Evolutionary conservation across 495 filamentous ascomycete genomes (phyloP), one percentile per base, ranked within the genome.

Genomic region (Penicillium mononematosum): DNA sequence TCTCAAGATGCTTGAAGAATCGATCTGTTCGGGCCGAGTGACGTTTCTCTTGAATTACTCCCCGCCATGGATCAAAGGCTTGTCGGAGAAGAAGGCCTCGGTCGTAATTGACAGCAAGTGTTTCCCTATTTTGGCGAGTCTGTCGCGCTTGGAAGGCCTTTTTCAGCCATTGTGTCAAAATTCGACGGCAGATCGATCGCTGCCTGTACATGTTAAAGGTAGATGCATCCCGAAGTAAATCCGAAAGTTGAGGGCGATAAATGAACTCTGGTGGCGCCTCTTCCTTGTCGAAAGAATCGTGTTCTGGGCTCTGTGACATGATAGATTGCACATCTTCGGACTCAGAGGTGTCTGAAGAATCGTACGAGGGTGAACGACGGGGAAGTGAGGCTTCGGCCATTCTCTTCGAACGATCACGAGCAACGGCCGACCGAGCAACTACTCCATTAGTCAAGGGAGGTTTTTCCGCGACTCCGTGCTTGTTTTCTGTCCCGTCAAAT

Each of bases 1-100:
- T 75, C 59, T 89, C 85, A 1, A 87, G 64, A 22, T 82, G 82
- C 25, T 78, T 76, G 56, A 83, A 87, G 41, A 87, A 87, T n/a
- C 76, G 70, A 48, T 86, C 79, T 1, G 82, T 85, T 54, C 81
- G 79, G 22, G 57, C 67, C 10, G 59, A 66, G 56, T 81, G 76
- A 5, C 74, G 77, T 50, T 76, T 81, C 3, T 75, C 66, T 45
- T 77, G 70, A 22, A 82, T 71, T 10, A 73, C 71, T n/a, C 64
- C 58, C 31, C 73, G 82, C 86, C 85, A 88, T 39, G 75, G 70
- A 42, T 83, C 82, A 43, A 87, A 78, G 0, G 80, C 83, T 63
- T 82, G 79, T 32, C 76, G 70, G 29, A 87, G 60, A 5, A 89
- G 73, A 11, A 75, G 81, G 24, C 61, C 60, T 38, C 72, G 74